Base-by-base conservation (phyloP, 129 eudicot genomes). In the Tagetes erecta region DNA sequence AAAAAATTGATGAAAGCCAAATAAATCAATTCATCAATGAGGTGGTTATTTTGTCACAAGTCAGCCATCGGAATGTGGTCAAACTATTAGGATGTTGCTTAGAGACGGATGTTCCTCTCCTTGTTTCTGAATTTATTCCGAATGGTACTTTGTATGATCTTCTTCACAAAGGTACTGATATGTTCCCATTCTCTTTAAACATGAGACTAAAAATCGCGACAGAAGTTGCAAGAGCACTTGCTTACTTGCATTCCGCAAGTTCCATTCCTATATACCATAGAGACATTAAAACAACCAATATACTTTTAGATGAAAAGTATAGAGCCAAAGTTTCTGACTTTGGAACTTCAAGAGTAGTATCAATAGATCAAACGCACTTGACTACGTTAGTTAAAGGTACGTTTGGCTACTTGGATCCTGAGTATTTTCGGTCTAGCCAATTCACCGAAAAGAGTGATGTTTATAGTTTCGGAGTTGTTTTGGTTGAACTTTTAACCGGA, bases 41-140 rank as follows among this genome's bases (percentile, higher is more conserved):
- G 73, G 73, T 68, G 38, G 42, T 68, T 0, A 31, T 68, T 68
- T 14, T 68, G 30, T 68, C 73, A 5, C 47, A 42, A 42, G 7
- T 42, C 9, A 42, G 7, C 4, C 47, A 42, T 42, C 4, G 47
- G 47, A 42, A 42, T 6, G 47, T 42, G 47, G 47, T 42, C 9
- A 42, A 42, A 42, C 0, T 42, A 42, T 42, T 42, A 0, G 47
- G 47, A 3, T 42, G 47, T 42, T 42, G 47, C 47, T 7, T 44
- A 7, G 49, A 44, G 49, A 44, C 11, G 8, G 11, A 44, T 0
- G 49, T 44, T 7, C 81, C 81, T 10, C 38, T 77, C 39, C 62
- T 77, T 1, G 81, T 77, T 10, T 77, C 65, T 6, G 81, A 77
- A 12, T 77, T 77, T 74, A 69, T 77, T 44, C 60, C 76, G 3